Percentiles rank a stretch among this genome's conserved stretches.
Evolutionary conservation across 139 green algal genomes (phyloP).

Genomic region (Deuterostichococcus epilithicus): DNA sequence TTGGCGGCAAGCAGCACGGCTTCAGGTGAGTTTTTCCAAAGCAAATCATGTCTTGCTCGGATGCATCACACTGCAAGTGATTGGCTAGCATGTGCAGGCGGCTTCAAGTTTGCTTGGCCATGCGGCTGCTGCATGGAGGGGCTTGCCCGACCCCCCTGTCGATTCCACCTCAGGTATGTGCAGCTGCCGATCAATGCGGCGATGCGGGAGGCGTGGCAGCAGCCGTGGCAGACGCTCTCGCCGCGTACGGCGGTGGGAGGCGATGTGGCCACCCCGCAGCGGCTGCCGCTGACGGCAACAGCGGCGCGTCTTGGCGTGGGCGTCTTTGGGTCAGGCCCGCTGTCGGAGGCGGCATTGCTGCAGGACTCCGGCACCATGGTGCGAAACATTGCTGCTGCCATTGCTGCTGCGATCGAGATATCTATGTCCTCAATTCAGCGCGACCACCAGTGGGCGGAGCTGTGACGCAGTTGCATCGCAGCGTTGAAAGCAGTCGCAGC

Average conservation of each 20-base stretch:
- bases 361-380: slow-evolving; percentile 1
- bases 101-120: background rate
- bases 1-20: slow-evolving; percentile 45
- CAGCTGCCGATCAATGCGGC: slow-evolving; percentile 58
- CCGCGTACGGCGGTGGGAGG: background rate
- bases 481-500: no score
- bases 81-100: background rate
- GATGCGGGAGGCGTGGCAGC: slow-evolving; percentile 58
- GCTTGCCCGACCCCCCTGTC: background rate
- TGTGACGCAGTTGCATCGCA: no score
- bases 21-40: slow-evolving; percentile 32
- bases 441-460: background rate
- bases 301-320: slow-evolving; percentile 35
- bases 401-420: background rate
- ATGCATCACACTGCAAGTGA: background rate
- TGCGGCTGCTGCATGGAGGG: background rate
- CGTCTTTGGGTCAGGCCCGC: slow-evolving; percentile 32
- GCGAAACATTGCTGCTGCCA: background rate
- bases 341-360: slow-evolving; percentile 24
- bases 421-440: background rate
- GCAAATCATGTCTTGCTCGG: no score
- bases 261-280: background rate
- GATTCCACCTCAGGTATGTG: slow-evolving; percentile 30
- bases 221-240: slow-evolving; percentile 50
- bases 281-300: slow-evolving; percentile 38